Conservation (phyloP, 306 rosid species). For the Dalbergia oliveri region DNA sequence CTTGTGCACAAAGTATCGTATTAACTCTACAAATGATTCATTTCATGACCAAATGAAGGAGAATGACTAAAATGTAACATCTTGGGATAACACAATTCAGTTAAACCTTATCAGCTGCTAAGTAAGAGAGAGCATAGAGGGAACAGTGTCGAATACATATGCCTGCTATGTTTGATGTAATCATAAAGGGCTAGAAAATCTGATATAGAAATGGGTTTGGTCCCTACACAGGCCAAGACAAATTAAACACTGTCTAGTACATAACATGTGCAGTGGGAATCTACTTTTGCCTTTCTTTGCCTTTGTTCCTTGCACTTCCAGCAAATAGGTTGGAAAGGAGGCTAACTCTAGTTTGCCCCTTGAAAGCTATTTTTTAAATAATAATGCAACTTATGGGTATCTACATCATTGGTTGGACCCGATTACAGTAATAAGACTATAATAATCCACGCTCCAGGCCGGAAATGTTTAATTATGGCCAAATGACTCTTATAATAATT, state of each 20-base stretch:
- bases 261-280: slow-evolving; percentile 59
- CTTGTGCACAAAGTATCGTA: neutral
- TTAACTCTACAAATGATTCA: neutral
- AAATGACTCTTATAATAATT: no score
- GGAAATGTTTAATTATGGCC: no score
- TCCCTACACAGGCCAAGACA: slow-evolving; percentile 50
- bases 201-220: slow-evolving; percentile 17
- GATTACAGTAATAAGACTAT: no score
- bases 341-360: slow-evolving; percentile 48
- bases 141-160: slow-evolving; percentile 18
- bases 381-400: neutral
- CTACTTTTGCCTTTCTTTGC: slow-evolving; percentile 52
- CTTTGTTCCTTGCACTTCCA: slow-evolving; percentile 60
- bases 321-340: slow-evolving; percentile 57
- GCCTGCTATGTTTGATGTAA: slow-evolving; percentile 40
- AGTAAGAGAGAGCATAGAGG: neutral
- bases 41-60: slow-evolving; percentile 5
- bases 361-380: neutral
- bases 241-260: slow-evolving; percentile 51
- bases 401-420: no score
- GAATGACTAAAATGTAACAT: slow-evolving; percentile 9
- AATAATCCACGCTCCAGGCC: no score
- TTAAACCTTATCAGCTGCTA: neutral
- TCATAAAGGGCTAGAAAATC: slow-evolving; percentile 40
- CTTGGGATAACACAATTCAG: neutral